Conservation (phyloP, 306 rosid genomes). For the Dicorynia guianensis region DNA sequence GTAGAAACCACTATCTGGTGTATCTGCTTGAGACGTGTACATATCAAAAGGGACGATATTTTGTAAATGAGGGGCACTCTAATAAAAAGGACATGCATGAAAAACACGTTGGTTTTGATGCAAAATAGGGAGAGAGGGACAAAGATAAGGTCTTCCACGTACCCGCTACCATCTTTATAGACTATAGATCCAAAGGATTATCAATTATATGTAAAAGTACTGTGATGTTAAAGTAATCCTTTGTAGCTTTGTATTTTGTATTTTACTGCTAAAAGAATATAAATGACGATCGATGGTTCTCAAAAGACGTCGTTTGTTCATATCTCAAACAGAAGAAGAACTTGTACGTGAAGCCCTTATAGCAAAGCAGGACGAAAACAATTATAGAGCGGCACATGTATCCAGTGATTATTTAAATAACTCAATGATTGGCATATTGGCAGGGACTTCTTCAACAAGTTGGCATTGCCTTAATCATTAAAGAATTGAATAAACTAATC, state of each 20-base stretch:
- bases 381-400: background rate
- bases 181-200: too few species aligned
- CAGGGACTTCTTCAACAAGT: conserved; percentile 21
- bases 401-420: conserved; percentile 13
- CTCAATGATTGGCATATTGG: background rate
- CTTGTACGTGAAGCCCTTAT: background rate
- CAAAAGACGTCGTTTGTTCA: conserved; percentile 23
- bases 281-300: background rate
- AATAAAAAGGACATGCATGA: background rate
- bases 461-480: conserved; percentile 38
- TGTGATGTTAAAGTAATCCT: conserved; percentile 30
- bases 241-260: conserved; percentile 21
- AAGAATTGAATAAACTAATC: conserved; percentile 31
- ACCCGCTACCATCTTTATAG: too few species aligned
- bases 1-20: background rate
- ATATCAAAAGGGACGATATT: background rate
- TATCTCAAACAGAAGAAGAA: background rate
- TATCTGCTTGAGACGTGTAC: conserved; percentile 10
- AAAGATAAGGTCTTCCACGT: too few species aligned
- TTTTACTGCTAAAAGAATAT: conserved; percentile 19
- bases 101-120: background rate
- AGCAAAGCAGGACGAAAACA: conserved; percentile 33
- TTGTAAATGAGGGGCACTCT: background rate
- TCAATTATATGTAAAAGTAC: too few species aligned
- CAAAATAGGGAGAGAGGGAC: conserved; percentile 13